A percentile compares a stretch with the other conserved stretches of the same genome.
Conservation (phyloP, 352 stramenopile species). For the Globisporangium rhizosaccharum region DNA sequence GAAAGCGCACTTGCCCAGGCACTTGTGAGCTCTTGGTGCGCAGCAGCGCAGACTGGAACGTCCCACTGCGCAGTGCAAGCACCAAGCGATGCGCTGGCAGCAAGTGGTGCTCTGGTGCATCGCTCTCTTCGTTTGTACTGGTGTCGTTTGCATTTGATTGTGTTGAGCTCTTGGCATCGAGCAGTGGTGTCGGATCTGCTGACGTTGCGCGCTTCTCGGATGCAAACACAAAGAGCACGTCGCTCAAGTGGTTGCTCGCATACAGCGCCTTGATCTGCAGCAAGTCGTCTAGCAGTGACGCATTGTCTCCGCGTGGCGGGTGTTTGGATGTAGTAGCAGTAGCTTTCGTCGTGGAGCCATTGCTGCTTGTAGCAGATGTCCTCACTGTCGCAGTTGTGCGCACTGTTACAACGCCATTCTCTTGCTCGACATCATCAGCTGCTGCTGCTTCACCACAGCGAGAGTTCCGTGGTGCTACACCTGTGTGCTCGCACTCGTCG, state of each 20-base stretch:
- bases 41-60: slow-evolving; percentile 59
- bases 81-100: slow-evolving; percentile 74
- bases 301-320: background rate
- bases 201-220: slow-evolving; percentile 18
- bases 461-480: too few species aligned
- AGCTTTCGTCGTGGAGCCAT: background rate
- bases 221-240: slow-evolving; percentile 76
- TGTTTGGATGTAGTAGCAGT: background rate
- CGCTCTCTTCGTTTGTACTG: background rate
- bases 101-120: slow-evolving; percentile 29
- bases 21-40: slow-evolving; percentile 66
- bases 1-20: slow-evolving; percentile 63
- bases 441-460: too few species aligned
- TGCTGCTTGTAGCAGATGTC: background rate
- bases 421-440: background rate
- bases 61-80: slow-evolving; percentile 65
- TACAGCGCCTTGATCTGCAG: slow-evolving; percentile 54
- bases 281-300: slow-evolving; percentile 36
- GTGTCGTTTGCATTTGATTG: background rate
- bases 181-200: background rate
- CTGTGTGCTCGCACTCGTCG: too few species aligned
- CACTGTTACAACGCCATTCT: background rate
- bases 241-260: slow-evolving; percentile 67
- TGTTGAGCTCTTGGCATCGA: background rate
- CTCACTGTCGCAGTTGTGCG: background rate